Base-by-base conservation (phyloP, 441 rosid genomes). In the Lagerstroemia fauriei region DNA sequence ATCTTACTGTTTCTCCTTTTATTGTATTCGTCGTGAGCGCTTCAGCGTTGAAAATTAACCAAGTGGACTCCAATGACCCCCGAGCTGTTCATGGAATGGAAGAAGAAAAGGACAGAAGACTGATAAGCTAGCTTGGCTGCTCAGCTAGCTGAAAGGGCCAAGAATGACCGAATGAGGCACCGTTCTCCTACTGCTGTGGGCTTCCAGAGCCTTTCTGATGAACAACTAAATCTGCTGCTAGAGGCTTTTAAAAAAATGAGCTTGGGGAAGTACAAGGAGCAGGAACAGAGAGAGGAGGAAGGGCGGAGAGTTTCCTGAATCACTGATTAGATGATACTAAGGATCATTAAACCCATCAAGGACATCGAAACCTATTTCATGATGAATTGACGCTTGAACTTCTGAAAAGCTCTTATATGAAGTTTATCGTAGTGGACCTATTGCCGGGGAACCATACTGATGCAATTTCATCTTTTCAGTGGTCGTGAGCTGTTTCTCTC, bases 11-110 rank as follows among this genome's bases (percentile, higher is more conserved):
- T 81, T 61, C 51, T 44, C 77, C n/a, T 75, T 78, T 12, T 83
- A 53, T 66, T 80, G 24, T 81, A 56, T 59, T 31, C 50, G 71
- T 81, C 53, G 27, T 83, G 32, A 82, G 47, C 71, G 76, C 78
- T 88, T 53, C 59, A 95, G 98, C 95, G 97, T 82, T 88, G 95
- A 18, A 93, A 95, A 91, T 34, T 93, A 83, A 87, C 84, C 78
- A 80, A 91, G 44, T 80, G 95, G 76, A 96, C 97, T 18, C 97
- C 94, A 76, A 95, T 96, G 95, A 96, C 91, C 83, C 93, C 98
- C 17, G 95, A 93, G n/a, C 81, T 95, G 79, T 96, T 96, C 87
- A 84, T 89, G 91, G 91, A 92, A 90, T 96, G 99, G 99, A 96
- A 92, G 92, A 92, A 87, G 91, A 94, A 90, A 89, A 95, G 92